These are phyloP conservation scores for Tetrahymena malaccensis DNA, from an alignment of 73 alveolate genomes.

Conservation along the genomic window DNA sequence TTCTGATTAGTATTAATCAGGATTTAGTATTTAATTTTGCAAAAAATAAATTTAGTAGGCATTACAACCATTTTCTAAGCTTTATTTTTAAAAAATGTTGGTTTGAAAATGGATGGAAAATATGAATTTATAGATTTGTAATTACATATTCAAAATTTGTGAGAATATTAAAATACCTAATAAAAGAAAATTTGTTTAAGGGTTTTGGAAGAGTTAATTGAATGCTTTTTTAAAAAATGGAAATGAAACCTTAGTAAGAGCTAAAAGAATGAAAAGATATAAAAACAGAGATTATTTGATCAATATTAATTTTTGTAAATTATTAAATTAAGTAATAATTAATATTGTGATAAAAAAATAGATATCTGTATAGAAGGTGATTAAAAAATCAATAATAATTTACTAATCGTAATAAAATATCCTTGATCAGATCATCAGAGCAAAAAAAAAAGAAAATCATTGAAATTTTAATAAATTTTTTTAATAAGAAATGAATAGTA, in stretches of 20 bases:
- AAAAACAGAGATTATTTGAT: background rate
- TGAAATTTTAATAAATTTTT: background rate
- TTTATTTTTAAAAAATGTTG: too few species aligned
- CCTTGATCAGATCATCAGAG: background rate
- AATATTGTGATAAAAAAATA: background rate
- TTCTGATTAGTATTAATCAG: background rate
- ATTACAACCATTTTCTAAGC: too few species aligned
- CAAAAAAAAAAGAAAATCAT: background rate
- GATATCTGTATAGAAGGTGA: background rate
- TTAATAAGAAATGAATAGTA: background rate
- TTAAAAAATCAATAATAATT: background rate
- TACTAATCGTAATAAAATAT: background rate
- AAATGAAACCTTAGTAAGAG: background rate
- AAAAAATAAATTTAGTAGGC: too few species aligned
- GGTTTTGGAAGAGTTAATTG: background rate
- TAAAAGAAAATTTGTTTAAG: background rate
- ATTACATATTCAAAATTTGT: too few species aligned
- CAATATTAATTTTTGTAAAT: too few species aligned
- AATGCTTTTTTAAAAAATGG: background rate
- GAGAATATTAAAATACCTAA: too few species aligned
- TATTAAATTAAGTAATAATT: background rate
- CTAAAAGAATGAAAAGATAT: background rate
- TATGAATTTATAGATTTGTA: background rate
- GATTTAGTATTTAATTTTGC: background rate
- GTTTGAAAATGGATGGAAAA: background rate